Evolutionary conservation across 768 basidiomycete genomes (phyloP).

Genomic region (Boletus patriciae): DNA sequence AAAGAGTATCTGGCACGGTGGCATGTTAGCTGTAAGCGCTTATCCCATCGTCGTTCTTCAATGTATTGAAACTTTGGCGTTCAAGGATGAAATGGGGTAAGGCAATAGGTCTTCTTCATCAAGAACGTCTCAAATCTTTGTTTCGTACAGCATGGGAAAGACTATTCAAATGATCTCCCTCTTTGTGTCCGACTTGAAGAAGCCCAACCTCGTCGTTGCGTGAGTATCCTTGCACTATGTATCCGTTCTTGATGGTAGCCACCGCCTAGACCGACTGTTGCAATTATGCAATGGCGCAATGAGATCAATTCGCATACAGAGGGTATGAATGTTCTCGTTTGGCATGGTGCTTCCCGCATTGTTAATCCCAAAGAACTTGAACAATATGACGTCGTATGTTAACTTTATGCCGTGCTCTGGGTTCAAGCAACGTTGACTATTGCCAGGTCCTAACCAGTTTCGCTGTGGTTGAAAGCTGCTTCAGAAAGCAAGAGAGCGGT

Average conservation of each 20-base stretch:
- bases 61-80: constrained; percentile 8
- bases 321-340: constrained; percentile 83
- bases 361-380: constrained; percentile 64
- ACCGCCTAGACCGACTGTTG: constrained; percentile 45
- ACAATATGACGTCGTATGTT: constrained; percentile 82
- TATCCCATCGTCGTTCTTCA: not conserved
- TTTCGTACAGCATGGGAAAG: constrained; percentile 71
- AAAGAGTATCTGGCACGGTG: constrained; percentile 80
- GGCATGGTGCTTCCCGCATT: constrained; percentile 82
- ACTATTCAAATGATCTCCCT: constrained; percentile 96
- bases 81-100: constrained; percentile 89
- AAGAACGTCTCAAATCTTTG: constrained; percentile 11
- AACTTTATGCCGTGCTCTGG: not conserved
- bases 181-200: constrained; percentile 71
- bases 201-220: constrained; percentile 93
- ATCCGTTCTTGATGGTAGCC: not conserved
- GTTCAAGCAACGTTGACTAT: constrained; percentile 4
- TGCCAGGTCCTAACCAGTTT: constrained; percentile 79
- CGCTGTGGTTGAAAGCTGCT: constrained; percentile 86
- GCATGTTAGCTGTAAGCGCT: constrained; percentile 79
- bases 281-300: constrained; percentile 84
- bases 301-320: constrained; percentile 87
- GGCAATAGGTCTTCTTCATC: constrained; percentile 15
- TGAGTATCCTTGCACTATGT: constrained; percentile 37
- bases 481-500: constrained; percentile 89